Evolutionary conservation across 805 yeast genomes (phyloP).

Genomic region (Ogataea siamensis): DNA sequence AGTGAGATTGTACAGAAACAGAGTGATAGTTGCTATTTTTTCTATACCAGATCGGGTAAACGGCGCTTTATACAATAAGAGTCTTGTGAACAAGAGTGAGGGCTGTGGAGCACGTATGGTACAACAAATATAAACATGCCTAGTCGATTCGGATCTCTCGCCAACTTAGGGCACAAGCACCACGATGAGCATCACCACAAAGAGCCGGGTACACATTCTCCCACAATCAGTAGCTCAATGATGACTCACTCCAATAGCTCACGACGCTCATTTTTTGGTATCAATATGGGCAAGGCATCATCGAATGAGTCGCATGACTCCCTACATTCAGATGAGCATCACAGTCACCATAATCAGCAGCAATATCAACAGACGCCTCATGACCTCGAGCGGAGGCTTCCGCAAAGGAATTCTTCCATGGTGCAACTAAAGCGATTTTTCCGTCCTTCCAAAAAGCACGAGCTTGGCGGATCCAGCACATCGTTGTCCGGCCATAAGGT

Average conservation of each 20-base stretch:
- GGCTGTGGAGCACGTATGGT: conserved; percentile 1
- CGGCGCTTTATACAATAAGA: neutral
- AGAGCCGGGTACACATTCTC: conserved; percentile 16
- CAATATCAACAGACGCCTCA: conserved; percentile 21
- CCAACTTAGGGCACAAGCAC: conserved; percentile 26
- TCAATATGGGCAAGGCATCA: conserved; percentile 28
- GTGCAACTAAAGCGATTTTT: conserved; percentile 71
- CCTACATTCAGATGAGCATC: conserved; percentile 27
- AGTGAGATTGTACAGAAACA: neutral
- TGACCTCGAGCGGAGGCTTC: conserved; percentile 7
- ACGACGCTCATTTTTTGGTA: conserved; percentile 32
- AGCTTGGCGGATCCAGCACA: conserved; percentile 21
- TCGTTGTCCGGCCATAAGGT: conserved; percentile 32
- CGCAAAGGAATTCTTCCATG: conserved; percentile 45
- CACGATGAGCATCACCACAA: conserved; percentile 22
- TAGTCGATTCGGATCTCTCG: conserved; percentile 30
- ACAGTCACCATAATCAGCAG: conserved; percentile 17
- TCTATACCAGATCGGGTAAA: neutral
- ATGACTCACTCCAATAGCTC: conserved; percentile 26
- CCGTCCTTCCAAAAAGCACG: conserved; percentile 47
- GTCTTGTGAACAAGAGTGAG: neutral
- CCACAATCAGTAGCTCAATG: conserved; percentile 19
- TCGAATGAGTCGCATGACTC: conserved; percentile 33
- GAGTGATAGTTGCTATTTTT: neutral
- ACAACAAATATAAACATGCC: conserved; percentile 25